These are phyloP conservation scores for Naganishia liquefaciens DNA, from an alignment of 1,284 basidiomycete genomes.

Conservation along the genomic window DNA sequence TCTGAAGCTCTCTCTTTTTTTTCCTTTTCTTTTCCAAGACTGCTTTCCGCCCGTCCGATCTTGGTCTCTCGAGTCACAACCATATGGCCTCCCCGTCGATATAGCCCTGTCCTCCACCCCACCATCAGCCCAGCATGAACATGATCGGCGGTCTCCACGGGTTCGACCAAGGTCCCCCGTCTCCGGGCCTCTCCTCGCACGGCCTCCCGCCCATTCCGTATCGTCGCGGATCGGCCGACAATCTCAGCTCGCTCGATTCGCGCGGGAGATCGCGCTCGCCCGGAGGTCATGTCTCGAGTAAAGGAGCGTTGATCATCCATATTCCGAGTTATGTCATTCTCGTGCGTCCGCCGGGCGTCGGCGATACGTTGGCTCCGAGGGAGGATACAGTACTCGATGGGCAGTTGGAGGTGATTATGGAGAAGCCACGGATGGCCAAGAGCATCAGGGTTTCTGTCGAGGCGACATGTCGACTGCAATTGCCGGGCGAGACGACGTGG, in stretches of 20 bases:
- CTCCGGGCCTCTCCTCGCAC: neutral
- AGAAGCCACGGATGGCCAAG: constrained; percentile 45
- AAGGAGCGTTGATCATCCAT: constrained; percentile 33
- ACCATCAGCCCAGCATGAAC: constrained; percentile 4
- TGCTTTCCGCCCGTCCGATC: neutral
- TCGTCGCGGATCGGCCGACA: constrained; percentile 17
- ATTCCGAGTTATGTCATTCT: constrained; percentile 29
- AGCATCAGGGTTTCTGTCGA: constrained; percentile 43
- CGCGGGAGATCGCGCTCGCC: constrained; percentile 24
- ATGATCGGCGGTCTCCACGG: constrained; percentile 17
- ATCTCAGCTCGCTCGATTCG: constrained; percentile 22
- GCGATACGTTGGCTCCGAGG: constrained; percentile 40
- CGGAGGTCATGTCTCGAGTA: constrained; percentile 29
- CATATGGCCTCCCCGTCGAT: neutral
- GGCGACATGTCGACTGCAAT: constrained; percentile 27
- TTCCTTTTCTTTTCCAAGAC: neutral
- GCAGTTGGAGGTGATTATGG: constrained; percentile 49
- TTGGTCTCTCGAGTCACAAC: neutral
- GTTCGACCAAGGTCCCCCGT: constrained; percentile 13
- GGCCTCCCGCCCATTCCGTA: constrained; percentile 17
- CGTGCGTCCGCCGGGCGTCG: constrained; percentile 32
- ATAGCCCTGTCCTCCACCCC: neutral
- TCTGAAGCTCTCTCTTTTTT: too few relatives aligned
- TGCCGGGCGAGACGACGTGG: constrained; percentile 26
- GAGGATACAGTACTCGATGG: constrained; percentile 51